These are phyloP conservation scores for Ashbya aceris DNA, from an alignment of 1,139 yeast genomes.

Conservation along the genomic window DNA sequence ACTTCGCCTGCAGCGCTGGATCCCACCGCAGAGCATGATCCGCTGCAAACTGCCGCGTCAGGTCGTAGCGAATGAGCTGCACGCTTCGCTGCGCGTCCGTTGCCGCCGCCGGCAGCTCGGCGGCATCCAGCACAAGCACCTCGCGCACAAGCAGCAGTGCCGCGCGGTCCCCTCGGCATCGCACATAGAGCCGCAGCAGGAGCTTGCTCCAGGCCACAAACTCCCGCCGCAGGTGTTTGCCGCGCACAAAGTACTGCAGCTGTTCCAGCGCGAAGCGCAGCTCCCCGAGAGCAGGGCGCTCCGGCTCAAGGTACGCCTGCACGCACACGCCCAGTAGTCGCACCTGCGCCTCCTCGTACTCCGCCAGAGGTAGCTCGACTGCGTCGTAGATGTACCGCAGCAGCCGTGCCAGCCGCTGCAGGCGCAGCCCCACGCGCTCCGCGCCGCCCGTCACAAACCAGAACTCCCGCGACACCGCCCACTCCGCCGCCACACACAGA, in stretches of 20 bases:
- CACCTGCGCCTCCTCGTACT: slow-evolving; percentile 1
- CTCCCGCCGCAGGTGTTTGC: background rate
- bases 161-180: background rate
- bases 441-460: slow-evolving; percentile 4
- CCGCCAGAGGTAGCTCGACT: background rate
- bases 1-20: background rate
- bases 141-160: too few species aligned
- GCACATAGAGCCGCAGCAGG: background rate
- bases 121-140: too few species aligned
- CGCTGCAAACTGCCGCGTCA: background rate
- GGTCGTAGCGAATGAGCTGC: background rate
- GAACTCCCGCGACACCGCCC: slow-evolving; percentile 10
- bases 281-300: slow-evolving; percentile 3
- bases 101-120: too few species aligned
- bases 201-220: background rate
- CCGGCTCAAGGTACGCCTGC: slow-evolving; percentile 5
- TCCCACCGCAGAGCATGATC: background rate
- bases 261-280: slow-evolving; percentile 4
- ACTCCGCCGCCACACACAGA: slow-evolving; percentile 18
- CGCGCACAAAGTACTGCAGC: slow-evolving; percentile 3
- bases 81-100: background rate
- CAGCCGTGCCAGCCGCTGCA: slow-evolving; percentile 22
- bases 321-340: background rate
- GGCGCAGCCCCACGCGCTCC: slow-evolving; percentile 19
- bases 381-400: slow-evolving; percentile 20